Conservation (phyloP, 2,329 filamentous ascomycete species). For the Dactylellina cionopaga region DNA sequence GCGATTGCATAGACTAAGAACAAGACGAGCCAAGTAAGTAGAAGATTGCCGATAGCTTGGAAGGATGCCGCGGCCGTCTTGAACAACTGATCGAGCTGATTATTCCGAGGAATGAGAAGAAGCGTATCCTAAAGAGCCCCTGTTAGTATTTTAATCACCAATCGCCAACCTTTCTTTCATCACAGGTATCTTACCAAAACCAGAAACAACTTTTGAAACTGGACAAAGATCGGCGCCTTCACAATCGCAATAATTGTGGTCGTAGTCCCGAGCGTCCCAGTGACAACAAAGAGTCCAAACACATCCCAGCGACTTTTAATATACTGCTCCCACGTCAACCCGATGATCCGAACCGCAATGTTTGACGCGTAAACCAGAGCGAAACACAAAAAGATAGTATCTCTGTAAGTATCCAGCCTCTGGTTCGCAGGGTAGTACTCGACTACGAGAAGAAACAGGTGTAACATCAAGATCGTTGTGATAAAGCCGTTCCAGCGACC, state of each 20-base stretch:
- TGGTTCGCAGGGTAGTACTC: slow-evolving; percentile 82
- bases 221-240: slow-evolving; percentile 72
- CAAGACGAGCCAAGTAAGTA: slow-evolving; percentile 96
- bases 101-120: slow-evolving; percentile 87
- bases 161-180: background rate
- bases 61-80: slow-evolving; percentile 97
- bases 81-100: slow-evolving; percentile 96
- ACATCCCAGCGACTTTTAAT: slow-evolving; percentile 94
- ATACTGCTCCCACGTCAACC: slow-evolving; percentile 91
- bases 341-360: slow-evolving; percentile 82
- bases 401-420: slow-evolving; percentile 75
- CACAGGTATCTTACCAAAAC: slow-evolving; percentile 67
- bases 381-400: slow-evolving; percentile 78
- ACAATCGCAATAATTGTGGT: slow-evolving; percentile 74
- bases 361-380: slow-evolving; percentile 85
- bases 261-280: slow-evolving; percentile 83
- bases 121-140: slow-evolving; percentile 45
- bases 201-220: slow-evolving; percentile 92
- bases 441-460: slow-evolving; percentile 81
- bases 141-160: too few species aligned
- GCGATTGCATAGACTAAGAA: slow-evolving; percentile 97
- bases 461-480: slow-evolving; percentile 80
- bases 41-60: slow-evolving; percentile 85
- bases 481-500: slow-evolving; percentile 89
- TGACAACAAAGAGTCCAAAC: slow-evolving; percentile 82